Conservation (phyloP, 2,329 filamentous ascomycete species). For the Balansia obtecta region DNA sequence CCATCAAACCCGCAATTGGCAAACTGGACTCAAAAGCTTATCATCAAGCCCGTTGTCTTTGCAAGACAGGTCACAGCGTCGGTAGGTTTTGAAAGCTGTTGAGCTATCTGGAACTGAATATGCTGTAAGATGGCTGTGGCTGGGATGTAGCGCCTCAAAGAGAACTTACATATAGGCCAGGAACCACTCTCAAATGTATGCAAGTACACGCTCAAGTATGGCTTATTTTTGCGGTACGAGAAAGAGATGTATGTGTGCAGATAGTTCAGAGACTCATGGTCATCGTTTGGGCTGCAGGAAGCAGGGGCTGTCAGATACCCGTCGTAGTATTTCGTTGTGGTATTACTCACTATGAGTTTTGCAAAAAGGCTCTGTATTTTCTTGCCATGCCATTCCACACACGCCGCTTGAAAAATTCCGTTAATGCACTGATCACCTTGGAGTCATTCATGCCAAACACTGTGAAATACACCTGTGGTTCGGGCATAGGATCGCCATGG, state of each 20-base stretch:
- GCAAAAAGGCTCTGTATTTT: background rate
- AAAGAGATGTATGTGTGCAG: background rate
- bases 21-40: too few species aligned
- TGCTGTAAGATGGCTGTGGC: background rate
- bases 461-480: conserved; percentile 1
- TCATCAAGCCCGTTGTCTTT: too few species aligned
- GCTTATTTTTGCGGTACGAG: background rate
- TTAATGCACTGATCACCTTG: background rate
- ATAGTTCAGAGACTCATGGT: background rate
- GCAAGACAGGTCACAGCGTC: background rate
- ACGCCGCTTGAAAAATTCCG: background rate
- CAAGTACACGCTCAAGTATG: conserved; percentile 1
- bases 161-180: background rate
- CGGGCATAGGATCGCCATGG: background rate
- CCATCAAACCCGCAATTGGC: too few species aligned
- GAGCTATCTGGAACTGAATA: background rate
- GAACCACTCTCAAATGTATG: background rate
- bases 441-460: background rate
- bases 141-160: background rate
- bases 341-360: background rate
- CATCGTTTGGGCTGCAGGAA: background rate
- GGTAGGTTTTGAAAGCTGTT: background rate
- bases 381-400: background rate
- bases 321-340: background rate
- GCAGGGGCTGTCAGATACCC: background rate